phyloP scores from a whole-genome alignment of 768 basidiomycete genomes.

The Lentinula guzmanii region DNA sequence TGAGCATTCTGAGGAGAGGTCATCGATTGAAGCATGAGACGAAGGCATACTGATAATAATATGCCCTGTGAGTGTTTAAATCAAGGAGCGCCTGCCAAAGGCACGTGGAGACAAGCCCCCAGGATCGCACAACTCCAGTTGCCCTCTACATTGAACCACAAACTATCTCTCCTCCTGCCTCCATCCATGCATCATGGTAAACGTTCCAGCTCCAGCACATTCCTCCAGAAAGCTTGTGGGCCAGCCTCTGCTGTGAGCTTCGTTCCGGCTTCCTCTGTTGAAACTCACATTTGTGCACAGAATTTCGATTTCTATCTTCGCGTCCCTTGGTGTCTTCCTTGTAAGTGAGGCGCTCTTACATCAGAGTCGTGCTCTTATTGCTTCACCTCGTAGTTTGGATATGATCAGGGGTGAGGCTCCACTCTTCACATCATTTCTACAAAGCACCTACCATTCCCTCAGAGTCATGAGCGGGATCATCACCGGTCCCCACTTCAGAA shows the following conservation, averaged over 20 bases:
- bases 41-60: conserved; percentile 40
- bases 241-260: conserved; percentile 66
- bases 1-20: conserved; percentile 46
- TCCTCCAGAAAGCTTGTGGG: conserved; percentile 59
- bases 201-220: conserved; percentile 21
- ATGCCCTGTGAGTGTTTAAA: conserved; percentile 1
- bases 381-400: conserved; percentile 54
- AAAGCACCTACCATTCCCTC: conserved; percentile 4
- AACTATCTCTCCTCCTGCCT: conserved; percentile 9
- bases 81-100: not conserved
- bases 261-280: not conserved
- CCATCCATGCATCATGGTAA: conserved; percentile 51
- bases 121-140: not conserved
- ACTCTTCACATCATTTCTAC: conserved; percentile 4
- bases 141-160: conserved; percentile 10
- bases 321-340: conserved; percentile 80
- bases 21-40: conserved; percentile 60
- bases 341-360: conserved; percentile 36
- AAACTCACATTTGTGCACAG: not conserved
- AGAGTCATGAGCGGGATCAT: conserved; percentile 93
- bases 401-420: conserved; percentile 71
- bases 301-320: conserved; percentile 59
- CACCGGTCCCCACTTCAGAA: conserved; percentile 76
- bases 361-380: conserved; percentile 4
- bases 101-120: not conserved